Base-by-base conservation (phyloP, 1,284 basidiomycete species). In the Gymnopus androsaceus region DNA sequence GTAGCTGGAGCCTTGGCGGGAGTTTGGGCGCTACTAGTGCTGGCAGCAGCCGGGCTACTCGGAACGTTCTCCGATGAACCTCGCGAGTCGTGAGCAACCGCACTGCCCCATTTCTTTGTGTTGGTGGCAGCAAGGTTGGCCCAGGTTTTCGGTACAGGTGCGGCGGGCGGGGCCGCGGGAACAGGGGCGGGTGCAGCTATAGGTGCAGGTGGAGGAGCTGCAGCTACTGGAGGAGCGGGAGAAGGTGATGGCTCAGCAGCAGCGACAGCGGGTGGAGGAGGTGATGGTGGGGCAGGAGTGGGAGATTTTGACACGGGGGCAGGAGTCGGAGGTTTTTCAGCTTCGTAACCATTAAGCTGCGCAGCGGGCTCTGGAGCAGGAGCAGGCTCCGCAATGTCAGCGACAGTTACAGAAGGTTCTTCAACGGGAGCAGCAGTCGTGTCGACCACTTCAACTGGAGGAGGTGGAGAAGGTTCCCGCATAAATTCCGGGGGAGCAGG, bases 51-150 rank as follows among this genome's bases (percentile, higher is more conserved):
- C 25, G 80, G 69, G n/a, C 76, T 66, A 17, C 69, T 67, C 28
- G 77, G 73, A 28, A 79, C 79, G 7, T 77, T 85, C 71, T 89
- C 86, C 8, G 83, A 85, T 59, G 84, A 82, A 31, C 88, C 89
- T 53, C 85, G 81, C 1, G 84, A 83, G 57, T 92, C 87, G 59
- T 82, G 79, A 7, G 90, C 88, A 37, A 91, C 88, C 15, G 84
- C 82, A 1, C 84, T 67, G 42, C 90, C 90, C 92, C 92, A 94
- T 67, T 88, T 87, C 68, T 83, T 86, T 31, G 82, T 73, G 65
- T 90, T 88, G 21, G 88, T 72, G 34, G 94, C 93, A 52, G 94
- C 95, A 48, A 96, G 84, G 58, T 88, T 90, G 0, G 95, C 95
- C 95, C 94, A 97, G 0, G 89, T 90, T 70, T 92, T 91, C 21